Base-by-base conservation (phyloP, 352 stramenopile species). In the Globisporangium iwayamae region DNA sequence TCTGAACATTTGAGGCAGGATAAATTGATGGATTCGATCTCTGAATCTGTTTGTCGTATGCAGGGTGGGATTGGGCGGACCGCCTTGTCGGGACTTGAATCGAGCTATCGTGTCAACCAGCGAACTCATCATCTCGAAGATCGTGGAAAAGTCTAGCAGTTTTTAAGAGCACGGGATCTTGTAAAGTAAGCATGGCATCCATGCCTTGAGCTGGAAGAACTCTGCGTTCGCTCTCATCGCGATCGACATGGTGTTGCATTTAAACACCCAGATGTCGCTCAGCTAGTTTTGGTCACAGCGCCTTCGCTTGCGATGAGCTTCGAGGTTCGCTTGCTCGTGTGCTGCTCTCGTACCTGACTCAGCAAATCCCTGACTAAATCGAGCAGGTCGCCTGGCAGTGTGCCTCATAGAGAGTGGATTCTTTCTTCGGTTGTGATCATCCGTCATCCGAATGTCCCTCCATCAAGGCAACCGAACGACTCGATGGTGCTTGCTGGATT, bases 181-280 rank as follows among this genome's bases (percentile, higher is more conserved):
- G 58, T 72, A 75, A 5, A 68, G 34, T 32, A 72, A 43, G 32
- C 69, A 73, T n/a, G 66, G 25, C 11, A 62, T 25, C 66, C 66
- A 72, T 6, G 58, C 16, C 5, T 34, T 3, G 16, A 71, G 28
- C 16, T 52, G 14, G 9, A 71, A 53, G 14, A 56, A 28, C 46
- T 67, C n/a, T 1, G 63, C 63, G 9, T 67, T 41, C 11, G 62
- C 60, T 11, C 70, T 67, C 59, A 73, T 59, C 1, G 38, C 43
- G 9, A 68, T 46, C 34, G 63, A 73, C 32, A 66, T 75, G 16
- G 66, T 67, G 45, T 75, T 62, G 55, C 68, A 75, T 32, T 75
- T 75, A 55, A 68, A 73, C 43, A 41, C 20, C 69, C 69, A 75
- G 34, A 56, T 34, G 13, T 22, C 46, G 11, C 38, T 25, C 7